Conservation (phyloP, 352 stramenopile species). For the Phytopythium kandeliae region DNA sequence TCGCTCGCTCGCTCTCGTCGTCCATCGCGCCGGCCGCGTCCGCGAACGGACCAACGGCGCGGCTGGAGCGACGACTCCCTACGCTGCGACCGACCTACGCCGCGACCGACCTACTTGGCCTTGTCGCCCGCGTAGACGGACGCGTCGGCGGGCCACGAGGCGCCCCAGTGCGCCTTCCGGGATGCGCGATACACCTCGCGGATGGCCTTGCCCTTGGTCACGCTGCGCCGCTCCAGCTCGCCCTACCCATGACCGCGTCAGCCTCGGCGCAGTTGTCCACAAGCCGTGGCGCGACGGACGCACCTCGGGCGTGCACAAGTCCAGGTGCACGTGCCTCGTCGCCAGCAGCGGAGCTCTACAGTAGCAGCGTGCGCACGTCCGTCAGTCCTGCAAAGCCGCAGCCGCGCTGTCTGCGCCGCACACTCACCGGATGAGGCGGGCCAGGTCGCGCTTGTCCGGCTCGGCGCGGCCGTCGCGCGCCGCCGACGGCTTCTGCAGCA, state of each 20-base stretch:
- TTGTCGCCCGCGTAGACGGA: conserved; percentile 52
- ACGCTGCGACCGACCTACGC: too few species aligned
- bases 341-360: conserved; percentile 53
- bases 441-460: conserved; percentile 13
- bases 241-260: conserved; percentile 32
- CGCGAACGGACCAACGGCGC: too few species aligned
- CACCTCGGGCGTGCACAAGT: conserved; percentile 77
- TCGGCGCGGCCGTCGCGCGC: conserved; percentile 12
- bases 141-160: conserved; percentile 61
- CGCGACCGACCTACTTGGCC: conserved; percentile 14
- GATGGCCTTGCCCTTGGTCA: conserved; percentile 70
- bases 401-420: not conserved
- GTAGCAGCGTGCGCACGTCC: not conserved
- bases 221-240: conserved; percentile 63
- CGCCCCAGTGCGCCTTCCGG: conserved; percentile 80
- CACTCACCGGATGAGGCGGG: conserved; percentile 21
- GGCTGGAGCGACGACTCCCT: too few species aligned
- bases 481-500: conserved; percentile 62
- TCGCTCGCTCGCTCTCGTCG: too few species aligned
- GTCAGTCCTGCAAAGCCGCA: not conserved
- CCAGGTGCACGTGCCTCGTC: conserved; percentile 75
- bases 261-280: too few species aligned
- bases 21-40: too few species aligned
- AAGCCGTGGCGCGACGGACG: conserved; percentile 2
- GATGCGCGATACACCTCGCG: conserved; percentile 79